phyloP scores from a whole-genome alignment of 2,329 filamentous ascomycete genomes.

The Sporothrix inflata region DNA sequence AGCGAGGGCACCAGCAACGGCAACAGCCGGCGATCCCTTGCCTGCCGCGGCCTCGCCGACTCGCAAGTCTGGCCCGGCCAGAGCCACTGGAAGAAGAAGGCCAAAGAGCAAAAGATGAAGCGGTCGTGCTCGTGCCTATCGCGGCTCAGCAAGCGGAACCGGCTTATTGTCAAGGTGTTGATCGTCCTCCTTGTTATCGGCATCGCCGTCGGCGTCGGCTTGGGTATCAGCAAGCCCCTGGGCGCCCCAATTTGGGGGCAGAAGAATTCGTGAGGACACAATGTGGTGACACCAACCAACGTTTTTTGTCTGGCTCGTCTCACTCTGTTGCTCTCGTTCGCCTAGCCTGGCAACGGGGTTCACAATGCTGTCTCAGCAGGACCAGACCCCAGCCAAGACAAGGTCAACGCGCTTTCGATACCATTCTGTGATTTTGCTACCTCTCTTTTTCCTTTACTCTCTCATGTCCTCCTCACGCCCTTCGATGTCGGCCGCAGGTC shows the following conservation, averaged over 20 bases:
- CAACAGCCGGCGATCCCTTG: constrained; percentile 35
- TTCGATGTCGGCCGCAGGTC: not conserved
- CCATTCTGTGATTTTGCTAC: not conserved
- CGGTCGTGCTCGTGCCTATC: constrained; percentile 58
- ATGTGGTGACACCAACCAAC: not conserved
- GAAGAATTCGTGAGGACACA: not conserved
- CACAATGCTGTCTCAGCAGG: not conserved
- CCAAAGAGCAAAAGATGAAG: constrained; percentile 58
- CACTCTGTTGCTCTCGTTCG: constrained; percentile 2
- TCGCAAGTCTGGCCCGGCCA: constrained; percentile 64
- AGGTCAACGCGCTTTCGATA: not conserved
- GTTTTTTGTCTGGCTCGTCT: not conserved
- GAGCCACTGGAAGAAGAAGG: constrained; percentile 63
- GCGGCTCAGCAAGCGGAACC: constrained; percentile 56
- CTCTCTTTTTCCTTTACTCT: too few species aligned
- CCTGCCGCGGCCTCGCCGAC: constrained; percentile 47
- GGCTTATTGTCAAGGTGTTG: constrained; percentile 58
- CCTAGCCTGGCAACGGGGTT: not conserved
- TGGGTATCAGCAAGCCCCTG: constrained; percentile 64
- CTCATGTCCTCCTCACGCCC: not conserved
- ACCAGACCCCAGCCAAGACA: not conserved
- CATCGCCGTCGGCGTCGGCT: constrained; percentile 58
- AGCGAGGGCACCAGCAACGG: constrained; percentile 42
- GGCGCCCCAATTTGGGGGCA: constrained; percentile 59
- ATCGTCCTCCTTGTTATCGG: constrained; percentile 58